Percentiles rank a stretch among this genome's conserved stretches.
phyloP scores from a whole-genome alignment of 352 stramenopile species.

The Phytophthora fragariaefolia region DNA sequence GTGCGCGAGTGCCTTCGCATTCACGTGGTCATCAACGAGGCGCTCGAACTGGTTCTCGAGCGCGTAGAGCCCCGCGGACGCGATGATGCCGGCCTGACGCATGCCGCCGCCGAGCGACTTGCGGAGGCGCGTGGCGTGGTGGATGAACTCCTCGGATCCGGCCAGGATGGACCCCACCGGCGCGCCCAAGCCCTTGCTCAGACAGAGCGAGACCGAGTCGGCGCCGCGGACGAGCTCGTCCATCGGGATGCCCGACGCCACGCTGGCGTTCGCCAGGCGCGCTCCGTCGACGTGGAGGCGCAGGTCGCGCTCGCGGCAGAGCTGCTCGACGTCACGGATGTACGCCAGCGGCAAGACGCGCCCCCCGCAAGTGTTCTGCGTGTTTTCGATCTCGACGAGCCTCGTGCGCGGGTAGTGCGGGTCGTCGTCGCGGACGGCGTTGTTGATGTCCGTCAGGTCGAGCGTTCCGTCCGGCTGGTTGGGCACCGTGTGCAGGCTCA shows the following conservation, averaged over 20 bases:
- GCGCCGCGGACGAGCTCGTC: constrained; percentile 80
- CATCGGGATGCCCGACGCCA: constrained; percentile 74
- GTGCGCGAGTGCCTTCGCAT: constrained; percentile 72
- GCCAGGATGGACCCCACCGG: constrained; percentile 95
- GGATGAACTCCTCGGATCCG: constrained; percentile 90
- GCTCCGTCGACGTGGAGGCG: constrained; percentile 96
- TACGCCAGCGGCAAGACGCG: constrained; percentile 88
- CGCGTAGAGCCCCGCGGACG: constrained; percentile 92
- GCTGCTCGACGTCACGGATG: constrained; percentile 72
- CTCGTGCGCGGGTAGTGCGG: constrained; percentile 85
- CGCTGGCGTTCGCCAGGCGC: constrained; percentile 95
- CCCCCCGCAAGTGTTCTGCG: constrained; percentile 97
- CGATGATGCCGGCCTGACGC: constrained; percentile 95
- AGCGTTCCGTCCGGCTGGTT: constrained; percentile 91
- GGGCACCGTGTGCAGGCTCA: constrained; percentile 89
- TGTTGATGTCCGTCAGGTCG: constrained; percentile 78
- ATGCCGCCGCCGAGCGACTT: constrained; percentile 98
- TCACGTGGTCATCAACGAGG: constrained; percentile 83
- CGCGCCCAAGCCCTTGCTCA: constrained; percentile 97
- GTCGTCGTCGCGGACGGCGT: constrained; percentile 79
- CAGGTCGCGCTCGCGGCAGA: constrained; percentile 81
- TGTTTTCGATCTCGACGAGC: constrained; percentile 97
- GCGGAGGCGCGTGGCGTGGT: constrained; percentile 88
- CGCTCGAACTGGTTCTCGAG: constrained; percentile 90
- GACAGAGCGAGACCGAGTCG: constrained; percentile 95